A percentile compares a stretch with the other conserved stretches of the same genome.
These are phyloP conservation scores for Cinnamomum micranthum DNA, from an alignment of 164 flowering plant genomes.

Conservation along the genomic window DNA sequence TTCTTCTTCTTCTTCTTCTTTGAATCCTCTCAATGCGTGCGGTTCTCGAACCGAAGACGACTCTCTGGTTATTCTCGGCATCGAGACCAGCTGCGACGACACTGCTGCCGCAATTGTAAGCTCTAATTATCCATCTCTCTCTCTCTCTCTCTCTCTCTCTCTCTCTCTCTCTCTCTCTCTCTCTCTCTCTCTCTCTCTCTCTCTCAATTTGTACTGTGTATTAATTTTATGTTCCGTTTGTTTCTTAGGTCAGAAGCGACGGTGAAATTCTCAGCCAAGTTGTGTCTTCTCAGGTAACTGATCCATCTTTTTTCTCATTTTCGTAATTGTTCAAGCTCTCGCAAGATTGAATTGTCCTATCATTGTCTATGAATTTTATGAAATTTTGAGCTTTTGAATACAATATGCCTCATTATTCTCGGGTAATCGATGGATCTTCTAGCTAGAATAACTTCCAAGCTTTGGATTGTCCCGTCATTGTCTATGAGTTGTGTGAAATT, in stretches of 20 bases:
- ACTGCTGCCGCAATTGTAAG: conserved; percentile 89
- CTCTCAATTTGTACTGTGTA: not conserved
- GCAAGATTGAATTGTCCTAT: no score
- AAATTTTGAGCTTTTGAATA: no score
- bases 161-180: no score
- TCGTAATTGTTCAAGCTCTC: not conserved
- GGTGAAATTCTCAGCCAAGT: conserved; percentile 96
- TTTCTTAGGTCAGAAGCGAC: conserved; percentile 58
- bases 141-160: not conserved
- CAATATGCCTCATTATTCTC: no score
- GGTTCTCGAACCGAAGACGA: conserved; percentile 14
- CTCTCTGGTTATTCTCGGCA: conserved; percentile 70
- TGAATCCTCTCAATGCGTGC: conserved; percentile 7
- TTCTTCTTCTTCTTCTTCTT: conserved; percentile 7
- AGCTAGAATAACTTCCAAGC: not conserved
- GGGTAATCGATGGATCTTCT: conserved; percentile 32
- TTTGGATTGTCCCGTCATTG: not conserved
- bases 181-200: no score
- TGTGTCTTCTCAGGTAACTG: conserved; percentile 83
- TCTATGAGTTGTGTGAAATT: not conserved
- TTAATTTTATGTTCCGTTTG: not conserved
- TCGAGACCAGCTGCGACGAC: conserved; percentile 96
- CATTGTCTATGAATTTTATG: no score
- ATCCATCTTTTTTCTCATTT: not conserved
- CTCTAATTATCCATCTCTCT: not conserved